phyloP scores from a whole-genome alignment of 148 eudicot species.

The Persicaria maculosa region DNA sequence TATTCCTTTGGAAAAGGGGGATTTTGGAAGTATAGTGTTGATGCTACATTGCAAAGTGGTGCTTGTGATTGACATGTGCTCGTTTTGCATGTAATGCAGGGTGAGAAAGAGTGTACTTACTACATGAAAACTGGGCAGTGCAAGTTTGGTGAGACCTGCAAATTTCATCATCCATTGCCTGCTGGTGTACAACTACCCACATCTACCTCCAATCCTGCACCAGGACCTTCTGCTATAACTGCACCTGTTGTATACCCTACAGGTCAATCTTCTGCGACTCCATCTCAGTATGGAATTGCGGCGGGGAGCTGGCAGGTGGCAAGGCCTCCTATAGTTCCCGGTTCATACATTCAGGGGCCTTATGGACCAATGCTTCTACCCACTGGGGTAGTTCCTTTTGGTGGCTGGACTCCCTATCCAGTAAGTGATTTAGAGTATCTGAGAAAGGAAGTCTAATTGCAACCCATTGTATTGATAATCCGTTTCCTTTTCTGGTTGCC shows the following conservation, averaged over 20 bases:
- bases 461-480: background rate
- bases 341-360: constrained; percentile 67
- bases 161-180: constrained; percentile 14
- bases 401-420: constrained; percentile 81
- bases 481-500: background rate
- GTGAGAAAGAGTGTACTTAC: constrained; percentile 60
- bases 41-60: background rate
- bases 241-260: constrained; percentile 38
- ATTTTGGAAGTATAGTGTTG: background rate
- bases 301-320: constrained; percentile 67
- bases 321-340: constrained; percentile 61
- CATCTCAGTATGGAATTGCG: constrained; percentile 56
- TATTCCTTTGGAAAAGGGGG: background rate
- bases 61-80: background rate
- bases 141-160: constrained; percentile 15
- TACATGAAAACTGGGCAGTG: constrained; percentile 15
- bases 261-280: constrained; percentile 33
- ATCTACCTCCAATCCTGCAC: constrained; percentile 27
- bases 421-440: constrained; percentile 31
- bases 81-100: constrained; percentile 35
- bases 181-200: constrained; percentile 24
- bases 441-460: background rate
- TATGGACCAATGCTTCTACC: constrained; percentile 66
- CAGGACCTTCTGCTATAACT: constrained; percentile 33
- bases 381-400: constrained; percentile 68